Evolutionary conservation across 257 asterid species (phyloP), one percentile per base, ranked within the genome.

Genomic region (Verbascum thapsus): DNA sequence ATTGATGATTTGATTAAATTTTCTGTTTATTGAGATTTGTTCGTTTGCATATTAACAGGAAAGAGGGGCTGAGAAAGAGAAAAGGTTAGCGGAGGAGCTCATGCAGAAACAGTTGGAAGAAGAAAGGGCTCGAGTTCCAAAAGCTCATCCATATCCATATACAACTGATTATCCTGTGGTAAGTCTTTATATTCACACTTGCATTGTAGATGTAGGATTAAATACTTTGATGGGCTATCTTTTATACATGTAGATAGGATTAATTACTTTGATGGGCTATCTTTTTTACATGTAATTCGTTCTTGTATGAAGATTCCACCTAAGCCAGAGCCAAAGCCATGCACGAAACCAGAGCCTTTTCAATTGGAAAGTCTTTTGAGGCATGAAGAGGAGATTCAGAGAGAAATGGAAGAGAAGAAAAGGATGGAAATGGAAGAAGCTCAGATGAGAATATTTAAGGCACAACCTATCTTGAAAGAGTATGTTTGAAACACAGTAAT

Each of bases 131-230:
- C 80, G 97, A 68, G 45, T 87, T 54, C 97, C 95, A 7, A 81
- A 66, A 74, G 99, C 99, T 54, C 72, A 71, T 68, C 97, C 97
- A 18, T 94, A 94, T 81, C 99, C 99, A 51, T 94, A 90, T 69
- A 94, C 99, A 59, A 94, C 96, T 63, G 97, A 94, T 53, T 94
- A 79, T 68, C 99, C 99, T 7, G 88, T 89, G 89, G 98, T 87
- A 83, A 48, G 72, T 6, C 42, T 23, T n/a, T 26, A 30, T 23
- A 2, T 18, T 34, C 15, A 20, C 42, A 19, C 7, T 42, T 39
- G 13, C 30, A 50, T 9, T 51, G 26, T 67, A 20, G 15, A 7
- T n/a, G n/a, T 53, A 10, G 5, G 26, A 22, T 30, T 56, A 9
- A n/a, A n/a, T n/a, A n/a, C n/a, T n/a, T n/a, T n/a, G n/a, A n/a